Evolutionary conservation across 2,329 filamentous ascomycete species (phyloP).

Genomic region (Metarhizium rileyi): DNA sequence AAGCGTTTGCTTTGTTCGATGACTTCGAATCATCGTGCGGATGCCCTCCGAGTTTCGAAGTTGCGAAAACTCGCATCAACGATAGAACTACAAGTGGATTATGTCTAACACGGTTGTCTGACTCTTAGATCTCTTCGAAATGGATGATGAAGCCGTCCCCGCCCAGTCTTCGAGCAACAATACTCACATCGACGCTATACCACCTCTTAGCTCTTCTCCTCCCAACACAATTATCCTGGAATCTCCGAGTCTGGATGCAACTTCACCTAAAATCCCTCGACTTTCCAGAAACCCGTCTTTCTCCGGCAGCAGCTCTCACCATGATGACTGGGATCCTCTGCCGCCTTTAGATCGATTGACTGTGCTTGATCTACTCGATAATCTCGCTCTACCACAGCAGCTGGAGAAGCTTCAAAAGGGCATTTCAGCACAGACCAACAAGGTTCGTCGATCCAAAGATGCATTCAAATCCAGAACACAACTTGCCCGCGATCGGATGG

Average conservation of each 20-base stretch:
- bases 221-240: constrained; percentile 34
- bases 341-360: constrained; percentile 83
- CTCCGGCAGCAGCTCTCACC: constrained; percentile 75
- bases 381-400: constrained; percentile 80
- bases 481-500: constrained; percentile 76
- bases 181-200: constrained; percentile 26
- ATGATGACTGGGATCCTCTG: constrained; percentile 79
- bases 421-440: constrained; percentile 73
- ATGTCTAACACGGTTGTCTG: not conserved
- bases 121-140: not conserved
- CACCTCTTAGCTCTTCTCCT: constrained; percentile 33
- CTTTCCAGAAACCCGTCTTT: constrained; percentile 73
- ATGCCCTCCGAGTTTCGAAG: too few species aligned
- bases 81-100: not conserved
- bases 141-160: constrained; percentile 1
- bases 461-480: constrained; percentile 66
- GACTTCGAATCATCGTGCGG: too few species aligned
- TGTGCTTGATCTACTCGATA: constrained; percentile 89
- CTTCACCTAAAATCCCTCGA: constrained; percentile 37
- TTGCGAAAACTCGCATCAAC: not conserved
- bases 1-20: too few species aligned
- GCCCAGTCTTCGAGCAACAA: not conserved
- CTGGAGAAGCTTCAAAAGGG: constrained; percentile 84
- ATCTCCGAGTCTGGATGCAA: constrained; percentile 41
- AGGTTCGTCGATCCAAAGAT: constrained; percentile 73